Conservation (phyloP, 495 filamentous ascomycete genomes). For the Podospora tetraspora region DNA sequence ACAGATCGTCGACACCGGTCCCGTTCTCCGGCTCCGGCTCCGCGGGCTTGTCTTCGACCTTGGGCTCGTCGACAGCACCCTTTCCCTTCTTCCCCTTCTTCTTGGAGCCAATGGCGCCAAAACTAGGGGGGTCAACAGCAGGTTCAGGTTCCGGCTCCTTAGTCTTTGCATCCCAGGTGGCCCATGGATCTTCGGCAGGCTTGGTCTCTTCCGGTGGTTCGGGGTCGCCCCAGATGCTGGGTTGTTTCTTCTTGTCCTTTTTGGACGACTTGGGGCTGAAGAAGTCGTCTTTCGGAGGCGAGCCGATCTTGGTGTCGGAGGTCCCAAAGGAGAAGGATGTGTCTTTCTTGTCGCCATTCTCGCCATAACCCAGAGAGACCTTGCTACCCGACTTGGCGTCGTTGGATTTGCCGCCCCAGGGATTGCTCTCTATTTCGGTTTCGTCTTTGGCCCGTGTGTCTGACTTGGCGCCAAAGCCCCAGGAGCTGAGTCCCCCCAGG, state of each 20-base stretch:
- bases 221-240: constrained; percentile 1
- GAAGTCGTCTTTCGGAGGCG: constrained; percentile 35
- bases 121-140: constrained; percentile 17
- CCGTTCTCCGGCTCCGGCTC: constrained; percentile 11
- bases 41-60: constrained; percentile 13
- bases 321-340: constrained; percentile 27
- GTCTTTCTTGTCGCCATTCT: constrained; percentile 29
- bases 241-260: constrained; percentile 32
- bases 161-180: background rate
- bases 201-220: background rate
- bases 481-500: constrained; percentile 2
- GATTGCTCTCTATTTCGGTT: constrained; percentile 27
- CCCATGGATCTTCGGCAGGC: background rate
- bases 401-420: constrained; percentile 37
- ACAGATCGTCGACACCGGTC: constrained; percentile 6
- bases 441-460: constrained; percentile 22
- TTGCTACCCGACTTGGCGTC: constrained; percentile 44
- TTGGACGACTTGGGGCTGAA: constrained; percentile 28
- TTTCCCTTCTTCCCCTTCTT: constrained; percentile 34
- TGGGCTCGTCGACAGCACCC: constrained; percentile 13
- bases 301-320: constrained; percentile 17
- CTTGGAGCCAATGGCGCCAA: constrained; percentile 20
- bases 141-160: constrained; percentile 5
- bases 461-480: constrained; percentile 10
- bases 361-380: constrained; percentile 22